Percentiles rank a stretch among this genome's conserved stretches.
Conservation (phyloP, 2,329 filamentous ascomycete species). For the Diplocarpon rosae region DNA sequence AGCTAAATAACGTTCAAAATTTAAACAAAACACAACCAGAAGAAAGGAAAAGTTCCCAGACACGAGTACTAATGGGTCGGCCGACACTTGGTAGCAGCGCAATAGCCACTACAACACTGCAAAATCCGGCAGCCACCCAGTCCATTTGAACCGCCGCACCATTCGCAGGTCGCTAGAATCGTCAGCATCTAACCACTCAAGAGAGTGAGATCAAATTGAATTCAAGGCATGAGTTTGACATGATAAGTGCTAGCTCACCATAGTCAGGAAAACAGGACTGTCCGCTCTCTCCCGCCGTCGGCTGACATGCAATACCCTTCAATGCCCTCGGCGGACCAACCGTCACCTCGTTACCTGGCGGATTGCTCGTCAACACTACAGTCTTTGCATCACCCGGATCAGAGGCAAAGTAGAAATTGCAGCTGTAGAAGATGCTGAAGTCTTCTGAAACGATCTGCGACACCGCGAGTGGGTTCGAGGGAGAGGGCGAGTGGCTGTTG, state of each 20-base stretch:
- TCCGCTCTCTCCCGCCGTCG: background rate
- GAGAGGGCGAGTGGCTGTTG: constrained; percentile 22
- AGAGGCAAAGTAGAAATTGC: constrained; percentile 33
- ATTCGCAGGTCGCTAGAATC: constrained; percentile 12
- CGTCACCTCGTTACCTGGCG: constrained; percentile 22
- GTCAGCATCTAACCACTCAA: background rate
- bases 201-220: background rate
- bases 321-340: constrained; percentile 37
- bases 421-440: constrained; percentile 33
- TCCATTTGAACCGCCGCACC: constrained; percentile 5
- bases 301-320: constrained; percentile 29
- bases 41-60: background rate
- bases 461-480: constrained; percentile 31
- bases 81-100: constrained; percentile 18
- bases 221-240: no score
- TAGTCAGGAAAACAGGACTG: constrained; percentile 31
- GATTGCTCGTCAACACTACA: background rate
- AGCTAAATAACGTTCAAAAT: no score
- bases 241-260: constrained; percentile 24
- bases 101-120: constrained; percentile 20
- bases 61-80: background rate
- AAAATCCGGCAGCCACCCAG: constrained; percentile 6
- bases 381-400: background rate
- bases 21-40: background rate
- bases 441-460: constrained; percentile 33